phyloP scores from a whole-genome alignment of 2,329 filamentous ascomycete genomes.

The Alternaria angustiovoidea region DNA sequence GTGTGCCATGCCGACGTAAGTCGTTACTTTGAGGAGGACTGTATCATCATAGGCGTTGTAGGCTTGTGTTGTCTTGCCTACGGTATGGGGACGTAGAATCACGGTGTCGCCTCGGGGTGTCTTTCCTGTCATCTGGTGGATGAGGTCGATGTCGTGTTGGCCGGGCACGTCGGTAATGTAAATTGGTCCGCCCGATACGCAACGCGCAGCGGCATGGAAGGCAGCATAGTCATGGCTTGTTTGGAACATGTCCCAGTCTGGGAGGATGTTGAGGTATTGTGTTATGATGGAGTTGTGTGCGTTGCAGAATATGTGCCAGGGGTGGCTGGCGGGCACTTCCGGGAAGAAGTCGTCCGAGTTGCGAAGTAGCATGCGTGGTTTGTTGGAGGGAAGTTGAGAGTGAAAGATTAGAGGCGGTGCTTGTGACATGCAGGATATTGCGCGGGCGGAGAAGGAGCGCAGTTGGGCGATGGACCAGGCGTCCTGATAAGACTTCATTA shows the following conservation, averaged over 20 bases:
- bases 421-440: slow-evolving; percentile 95
- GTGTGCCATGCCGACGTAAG: slow-evolving; percentile 73
- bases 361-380: slow-evolving; percentile 76
- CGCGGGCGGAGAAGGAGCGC: slow-evolving; percentile 77
- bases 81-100: slow-evolving; percentile 77
- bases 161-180: slow-evolving; percentile 94
- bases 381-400: slow-evolving; percentile 79
- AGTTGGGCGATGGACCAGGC: slow-evolving; percentile 83
- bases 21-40: slow-evolving; percentile 77
- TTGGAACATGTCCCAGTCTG: slow-evolving; percentile 84
- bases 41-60: slow-evolving; percentile 81
- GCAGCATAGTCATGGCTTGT: slow-evolving; percentile 73
- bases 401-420: slow-evolving; percentile 86
- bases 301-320: slow-evolving; percentile 96
- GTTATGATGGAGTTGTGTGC: slow-evolving; percentile 87
- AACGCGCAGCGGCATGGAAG: slow-evolving; percentile 90
- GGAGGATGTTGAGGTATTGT: slow-evolving; percentile 83
- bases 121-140: slow-evolving; percentile 80
- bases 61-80: slow-evolving; percentile 75
- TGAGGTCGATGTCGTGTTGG: slow-evolving; percentile 76
- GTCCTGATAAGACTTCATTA: slow-evolving; percentile 81
- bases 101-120: slow-evolving; percentile 77
- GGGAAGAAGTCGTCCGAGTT: slow-evolving; percentile 96
- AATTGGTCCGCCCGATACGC: slow-evolving; percentile 88
- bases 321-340: slow-evolving; percentile 77